Evolutionary conservation across 768 basidiomycete genomes (phyloP), one percentile per base, ranked within the genome.

Genomic region (Psilocybe subaeruginosa): DNA sequence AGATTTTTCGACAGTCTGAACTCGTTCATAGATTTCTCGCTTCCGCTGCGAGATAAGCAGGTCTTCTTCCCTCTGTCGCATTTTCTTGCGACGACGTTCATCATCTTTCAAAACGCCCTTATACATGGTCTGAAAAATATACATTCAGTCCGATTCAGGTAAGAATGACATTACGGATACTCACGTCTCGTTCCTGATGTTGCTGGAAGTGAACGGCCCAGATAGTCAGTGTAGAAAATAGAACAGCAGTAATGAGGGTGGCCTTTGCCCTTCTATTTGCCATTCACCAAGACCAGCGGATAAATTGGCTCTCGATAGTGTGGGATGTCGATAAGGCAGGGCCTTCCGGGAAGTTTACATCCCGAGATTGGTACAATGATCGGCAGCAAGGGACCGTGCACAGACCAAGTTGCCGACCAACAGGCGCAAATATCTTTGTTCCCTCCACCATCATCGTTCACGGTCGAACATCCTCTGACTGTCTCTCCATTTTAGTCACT

Each of bases 191-290:
- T 74, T 98, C 95, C 68, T 86, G 84, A 14, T 82, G 77, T 70
- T 98, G 95, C 58, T 95, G 85, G 68, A 82, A 90, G 72, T 98
- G 96, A 31, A 98, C 95, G 17, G 86, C 92, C 86, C 89, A 97
- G 73, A 98, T 85, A 29, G 90, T 92, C 39, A 89, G 73, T 2
- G 82, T 80, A 11, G 91, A 86, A 54, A 90, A 68, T 6, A 82
- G 66, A 54, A 92, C 73, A 4, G 95, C 87, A 27, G 81, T 82
- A 35, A 79, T 76, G n/a, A 97, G 81, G 1, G 93, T 92, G 45
- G 82, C 76, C 73, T 91, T 93, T 17, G 95, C 92, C 61, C 79
- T 79, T 60, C 84, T 80, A 77, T 69, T 85, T 75, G 68, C 89
- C 92, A 91, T 80, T 59, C 45, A 57, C 33, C 14, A 33, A 23